Base-by-base conservation (phyloP, 2,329 filamentous ascomycete species). In the Monosporascus sp. region DNA sequence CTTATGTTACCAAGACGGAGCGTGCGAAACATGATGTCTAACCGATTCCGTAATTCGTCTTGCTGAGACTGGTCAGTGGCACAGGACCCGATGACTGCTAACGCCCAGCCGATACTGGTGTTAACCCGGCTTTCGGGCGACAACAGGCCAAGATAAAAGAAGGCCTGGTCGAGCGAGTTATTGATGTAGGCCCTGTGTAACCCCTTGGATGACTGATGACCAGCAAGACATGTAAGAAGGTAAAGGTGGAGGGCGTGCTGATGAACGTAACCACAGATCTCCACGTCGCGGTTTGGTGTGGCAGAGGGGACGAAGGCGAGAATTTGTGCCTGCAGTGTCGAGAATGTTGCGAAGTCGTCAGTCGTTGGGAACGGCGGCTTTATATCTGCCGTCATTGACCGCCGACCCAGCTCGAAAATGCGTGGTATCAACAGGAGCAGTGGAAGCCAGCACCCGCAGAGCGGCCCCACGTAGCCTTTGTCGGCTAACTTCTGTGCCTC, bases 1-100 rank as follows among this genome's bases (percentile, higher is more conserved):
- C 69, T 66, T 66, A 77, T 76, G 48, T 77, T 77, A 0, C 74
- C 74, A 3, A 77, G 58, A 0, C 74, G 74, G 44, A 76, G 74
- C 0, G 62, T 63, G 11, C 61, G 54, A 17, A 69, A 54, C 68
- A 72, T 73, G 1, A 58, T 60, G 31, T 66, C 62, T 2, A 73
- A 51, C 2, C 74, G 63, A 6, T 55, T 53, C 3, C 68, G 62
- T 6, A 77, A 53, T 0, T 71, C 60, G 6, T 68, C 64, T 1
- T 71, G 70, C 4, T 74, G 70, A 3, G 66, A 62, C 0, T 61
- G 61, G 38, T 73, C 64, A 0, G 59, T 57, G 0, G 70, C 65
- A 31, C 70, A 72, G 18, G 68, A 72, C 3, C 71, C 71, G 2
- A 73, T 64, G 2, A 73, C 65, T 2, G 68, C 63, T 25, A 73